Evolutionary conservation across 768 basidiomycete species (phyloP), one percentile per base, ranked within the genome.

Genomic region (Brasilioporus rufonigricans): DNA sequence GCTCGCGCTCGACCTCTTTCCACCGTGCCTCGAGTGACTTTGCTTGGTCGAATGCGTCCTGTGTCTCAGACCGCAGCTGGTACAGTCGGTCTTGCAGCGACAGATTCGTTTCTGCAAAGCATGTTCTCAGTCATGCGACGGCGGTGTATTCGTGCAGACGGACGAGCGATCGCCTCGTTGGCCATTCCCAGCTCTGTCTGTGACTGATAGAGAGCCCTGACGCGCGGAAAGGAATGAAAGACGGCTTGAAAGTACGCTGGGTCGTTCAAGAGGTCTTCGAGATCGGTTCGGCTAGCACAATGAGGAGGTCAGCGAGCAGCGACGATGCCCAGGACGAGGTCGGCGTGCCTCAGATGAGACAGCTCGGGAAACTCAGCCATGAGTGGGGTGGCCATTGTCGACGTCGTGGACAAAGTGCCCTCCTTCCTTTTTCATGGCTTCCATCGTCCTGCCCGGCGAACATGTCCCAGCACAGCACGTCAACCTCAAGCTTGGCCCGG

Each of bases 251-350:
- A 94, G 68, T 94, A 94, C 16, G 75, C 73, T 1, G 86, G 87
- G 66, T 97, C 91, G 14, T 80, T 77, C 21, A 97, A 73, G 5
- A 97, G 74, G 65, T 95, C 93, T 69, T 97, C 91, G n/a, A 98
- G 78, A 63, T 94, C 93, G 60, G 91, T 87, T 48, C 90, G 83
- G 60, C 93, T 94, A 63, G n/a, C 44, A 46, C 43, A 32, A 26
- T 21, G 52, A 41, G 12, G 5, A 29, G 32, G 52, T 68, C 52
- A 63, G 57, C 51, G 35, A n/a, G 35, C 23, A 23, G 38, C 13
- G 26, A 44, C 27, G 31, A 33, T 29, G 24, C 33, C 48, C 18
- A 56, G 35, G 48, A 48, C 39, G 48, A 55, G 31, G 46, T 55
- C 44, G 46, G 64, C 84, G 67, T 72, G 90, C 90, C 88, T 85